Evolutionary conservation across 139 green algal species (phyloP), one percentile per base, ranked within the genome.

Genomic region (Chlorella sorokiniana): DNA sequence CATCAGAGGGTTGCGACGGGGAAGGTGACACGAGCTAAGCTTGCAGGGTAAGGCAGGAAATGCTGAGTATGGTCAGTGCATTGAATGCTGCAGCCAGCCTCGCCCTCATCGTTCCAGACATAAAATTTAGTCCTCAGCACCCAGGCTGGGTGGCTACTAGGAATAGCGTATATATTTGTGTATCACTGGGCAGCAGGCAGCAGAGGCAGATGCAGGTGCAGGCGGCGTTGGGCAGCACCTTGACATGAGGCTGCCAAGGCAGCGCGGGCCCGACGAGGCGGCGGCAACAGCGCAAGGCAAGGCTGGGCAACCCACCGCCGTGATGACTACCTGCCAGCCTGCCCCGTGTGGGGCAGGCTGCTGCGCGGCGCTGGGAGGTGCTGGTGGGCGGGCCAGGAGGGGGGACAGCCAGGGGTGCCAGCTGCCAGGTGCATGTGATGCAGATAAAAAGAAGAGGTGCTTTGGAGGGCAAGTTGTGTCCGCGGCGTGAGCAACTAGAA

Each of bases 101-200:
- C 23, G 67, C 70, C 70, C 70, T 77, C 70, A 77, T 77, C 35
- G n/a, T 41, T 77, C 70, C 70, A 77, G 70, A 77, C 70, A 77
- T 77, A 77, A 38, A 27, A n/a, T 29, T 65, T 62, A n/a, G 44
- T 79, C 72, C 72, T 54, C 72, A 79, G 51, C 72, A 54, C 52
- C 70, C 42, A 63, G 16, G 52, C 35, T 52, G 51, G 35, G 20
- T 54, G 72, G 23, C 52, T 52, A 51, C 37, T 79, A 67, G 72
- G 72, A 54, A 79, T 79, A 79, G 72, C 72, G 72, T 79, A 69
- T 79, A 79, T 79, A 79, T 69, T 52, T 52, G 33, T 22, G 1
- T 7, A 69, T 79, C 72, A 79, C 27, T 10, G 72, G 72, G 72
- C 72, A 51, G 69, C 42, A 40, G 31, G 65, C 9, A 22, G 65